Base-by-base conservation (phyloP, 1,139 yeast species). In the Debaryomycetaceae sp. region DNA sequence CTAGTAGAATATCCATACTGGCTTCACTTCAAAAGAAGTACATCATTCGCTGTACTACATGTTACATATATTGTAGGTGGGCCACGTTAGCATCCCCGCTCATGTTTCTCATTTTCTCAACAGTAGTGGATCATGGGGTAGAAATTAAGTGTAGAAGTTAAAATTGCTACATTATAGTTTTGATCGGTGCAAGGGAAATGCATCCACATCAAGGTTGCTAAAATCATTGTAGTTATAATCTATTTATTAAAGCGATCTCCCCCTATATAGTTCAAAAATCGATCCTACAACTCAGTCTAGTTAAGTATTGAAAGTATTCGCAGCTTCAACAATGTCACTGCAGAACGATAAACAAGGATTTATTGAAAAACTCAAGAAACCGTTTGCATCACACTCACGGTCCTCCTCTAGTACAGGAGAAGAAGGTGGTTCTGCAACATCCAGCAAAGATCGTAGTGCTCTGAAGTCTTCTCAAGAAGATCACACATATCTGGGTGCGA, bases 321-420 rank as follows among this genome's bases (percentile, higher is more conserved):
- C n/a, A n/a, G n/a, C n/a, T n/a, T n/a, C n/a, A n/a, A n/a, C 2
- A 8, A 45, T 44, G 49, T 33, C 46, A 30, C 41, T 49, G 13
- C 48, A 52, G 14, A 55, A 51, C 43, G 59, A 55, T 30, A 56
- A 56, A 35, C 45, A 44, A 14, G 49, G 58, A 40, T 51, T 63
- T 43, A 45, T 64, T 36, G 44, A 48, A 35, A 57, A 66, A 45
- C 44, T 67, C 42, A 55, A 57, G 49, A 54, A 65, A 37, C 59
- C 67, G 16, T 58, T 64, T 52, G 52, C 45, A 35, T 52, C 60
- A 17, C 58, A 55, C 33, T 55, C 60, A 18, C 43, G 59, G 30
- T 40, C 52, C 9, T 42, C 55, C 17, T 52, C 58, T 22, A 38
- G 42, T 16, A 28, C 43, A 17, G 26, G 26, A 22, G 26, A 22